Percentiles rank a stretch among this genome's conserved stretches.
phyloP scores from a whole-genome alignment of 2,329 filamentous ascomycete genomes.

The Diaporthe amygdali region DNA sequence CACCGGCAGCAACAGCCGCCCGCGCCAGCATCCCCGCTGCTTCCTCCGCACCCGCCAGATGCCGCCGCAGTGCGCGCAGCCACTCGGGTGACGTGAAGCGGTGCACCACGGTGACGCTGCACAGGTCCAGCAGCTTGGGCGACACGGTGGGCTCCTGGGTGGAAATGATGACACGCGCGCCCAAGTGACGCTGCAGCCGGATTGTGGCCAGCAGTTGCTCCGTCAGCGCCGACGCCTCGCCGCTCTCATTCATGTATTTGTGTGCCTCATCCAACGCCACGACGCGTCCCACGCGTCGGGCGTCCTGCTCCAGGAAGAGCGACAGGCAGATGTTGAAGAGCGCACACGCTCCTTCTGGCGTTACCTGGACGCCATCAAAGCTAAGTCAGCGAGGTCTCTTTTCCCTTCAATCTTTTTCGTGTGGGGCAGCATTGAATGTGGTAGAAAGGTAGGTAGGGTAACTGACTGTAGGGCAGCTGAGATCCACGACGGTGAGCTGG shows the following conservation, averaged over 20 bases:
- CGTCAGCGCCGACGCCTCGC: constrained; percentile 63
- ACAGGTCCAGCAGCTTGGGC: constrained; percentile 71
- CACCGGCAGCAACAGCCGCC: neutral
- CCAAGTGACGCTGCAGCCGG: constrained; percentile 73
- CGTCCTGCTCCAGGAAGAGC: constrained; percentile 65
- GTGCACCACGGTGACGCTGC: constrained; percentile 74
- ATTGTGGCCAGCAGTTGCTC: constrained; percentile 67
- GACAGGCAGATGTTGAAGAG: constrained; percentile 76
- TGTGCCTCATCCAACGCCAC: constrained; percentile 80
- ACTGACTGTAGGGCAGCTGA: constrained; percentile 69
- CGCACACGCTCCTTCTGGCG: constrained; percentile 68
- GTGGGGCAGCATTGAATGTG: too few species aligned
- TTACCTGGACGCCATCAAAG: constrained; percentile 41
- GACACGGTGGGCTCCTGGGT: constrained; percentile 81
- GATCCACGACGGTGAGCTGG: constrained; percentile 55
- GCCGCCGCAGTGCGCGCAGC: constrained; percentile 34
- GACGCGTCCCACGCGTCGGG: constrained; percentile 56
- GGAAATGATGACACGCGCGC: constrained; percentile 70
- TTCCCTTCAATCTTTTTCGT: too few species aligned
- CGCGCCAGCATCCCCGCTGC: constrained; percentile 29
- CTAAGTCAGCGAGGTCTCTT: too few species aligned
- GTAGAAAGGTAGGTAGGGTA: too few species aligned
- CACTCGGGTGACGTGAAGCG: constrained; percentile 59
- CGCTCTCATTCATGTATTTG: constrained; percentile 70
- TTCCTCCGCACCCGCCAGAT: constrained; percentile 36